A percentile compares a stretch with the other conserved stretches of the same genome.
Evolutionary conservation across 352 stramenopile species (phyloP).

Genomic region (Globisporangium camurandrum): DNA sequence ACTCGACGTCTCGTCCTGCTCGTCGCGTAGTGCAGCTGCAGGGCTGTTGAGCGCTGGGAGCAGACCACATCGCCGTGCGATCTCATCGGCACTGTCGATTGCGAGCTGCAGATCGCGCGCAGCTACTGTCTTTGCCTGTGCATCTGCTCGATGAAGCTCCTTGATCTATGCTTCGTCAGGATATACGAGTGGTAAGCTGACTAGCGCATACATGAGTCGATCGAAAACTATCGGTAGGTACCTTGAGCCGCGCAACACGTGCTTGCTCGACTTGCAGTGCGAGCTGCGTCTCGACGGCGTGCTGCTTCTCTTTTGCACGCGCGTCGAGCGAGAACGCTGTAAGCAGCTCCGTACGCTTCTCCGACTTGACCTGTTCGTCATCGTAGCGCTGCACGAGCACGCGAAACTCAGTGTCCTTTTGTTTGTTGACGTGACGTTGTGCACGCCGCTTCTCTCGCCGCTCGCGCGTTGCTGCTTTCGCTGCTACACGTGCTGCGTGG

Average conservation of each 20-base stretch:
- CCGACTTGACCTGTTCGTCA: constrained; percentile 25
- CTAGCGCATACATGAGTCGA: too few species aligned
- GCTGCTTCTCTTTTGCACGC: constrained; percentile 16
- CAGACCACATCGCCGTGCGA: constrained; percentile 36
- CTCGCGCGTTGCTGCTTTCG: constrained; percentile 29
- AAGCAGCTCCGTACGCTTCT: constrained; percentile 36
- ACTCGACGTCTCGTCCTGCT: constrained; percentile 53
- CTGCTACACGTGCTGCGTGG: constrained; percentile 12
- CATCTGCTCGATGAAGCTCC: constrained; percentile 10
- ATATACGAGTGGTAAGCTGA: background rate
- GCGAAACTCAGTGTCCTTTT: constrained; percentile 44
- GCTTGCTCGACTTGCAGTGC: constrained; percentile 1
- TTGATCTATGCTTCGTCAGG: constrained; percentile 2
- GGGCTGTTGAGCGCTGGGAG: constrained; percentile 53
- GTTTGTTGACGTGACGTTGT: constrained; percentile 33
- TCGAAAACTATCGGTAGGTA: too few species aligned
- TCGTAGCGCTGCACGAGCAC: constrained; percentile 36
- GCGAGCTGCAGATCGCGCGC: constrained; percentile 19
- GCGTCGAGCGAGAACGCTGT: constrained; percentile 40
- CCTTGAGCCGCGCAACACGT: constrained; percentile 1
- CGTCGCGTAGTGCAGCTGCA: constrained; percentile 9
- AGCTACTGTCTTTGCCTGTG: constrained; percentile 1
- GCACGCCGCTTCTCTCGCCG: constrained; percentile 35
- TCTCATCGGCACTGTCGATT: constrained; percentile 28
- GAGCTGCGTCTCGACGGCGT: constrained; percentile 3